Evolutionary conservation across 2,329 filamentous ascomycete species (phyloP), one percentile per base, ranked within the genome.

Genomic region (Neofusicoccum sp.): DNA sequence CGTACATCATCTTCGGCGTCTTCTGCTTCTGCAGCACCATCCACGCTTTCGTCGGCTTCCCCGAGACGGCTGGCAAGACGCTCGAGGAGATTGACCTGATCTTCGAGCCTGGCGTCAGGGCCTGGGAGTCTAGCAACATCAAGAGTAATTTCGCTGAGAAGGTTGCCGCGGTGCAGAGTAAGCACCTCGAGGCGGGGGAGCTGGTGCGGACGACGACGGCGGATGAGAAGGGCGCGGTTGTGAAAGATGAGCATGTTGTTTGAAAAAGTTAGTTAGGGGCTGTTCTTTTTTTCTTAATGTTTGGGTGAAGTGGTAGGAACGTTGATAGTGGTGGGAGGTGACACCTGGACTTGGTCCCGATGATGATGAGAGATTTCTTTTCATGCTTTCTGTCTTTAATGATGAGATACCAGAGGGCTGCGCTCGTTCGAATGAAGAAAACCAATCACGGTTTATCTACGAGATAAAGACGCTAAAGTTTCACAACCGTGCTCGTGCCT

Each of bases 71-170:
- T 64, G 75, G 75, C 52, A 73, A 73, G 64, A 77, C 74, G 1
- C 72, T 78, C 36, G 76, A 78, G 66, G 76, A 78, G 61, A 77
- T 78, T 74, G 76, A 78, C 64, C 67, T 70, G 12, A 71, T 78
- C 5, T 78, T 78, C 60, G 76, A 78, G 64, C 67, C 66, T 14
- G 74, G 74, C 29, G 68, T 71, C 14, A 73, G 73, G 44, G 71
- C 76, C 2, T 78, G 75, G 76, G 73, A 72, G 67, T 58, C 50
- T 2, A 34, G 43, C 11, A n/a, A 29, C 43, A 58, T 63, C 6
- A 56, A 58, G 50, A 58, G 50, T 1, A 37, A 39, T 29, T 63
- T 63, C 22, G 44, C 43, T 3, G 61, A 63, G 28, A 63, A 49
- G 50, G 61, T 63, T 3, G 61, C 61, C 2, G 61, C 61, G 4